Evolutionary conservation across 805 yeast species (phyloP), one percentile per base, ranked within the genome.

Genomic region (Starmerella stellata): DNA sequence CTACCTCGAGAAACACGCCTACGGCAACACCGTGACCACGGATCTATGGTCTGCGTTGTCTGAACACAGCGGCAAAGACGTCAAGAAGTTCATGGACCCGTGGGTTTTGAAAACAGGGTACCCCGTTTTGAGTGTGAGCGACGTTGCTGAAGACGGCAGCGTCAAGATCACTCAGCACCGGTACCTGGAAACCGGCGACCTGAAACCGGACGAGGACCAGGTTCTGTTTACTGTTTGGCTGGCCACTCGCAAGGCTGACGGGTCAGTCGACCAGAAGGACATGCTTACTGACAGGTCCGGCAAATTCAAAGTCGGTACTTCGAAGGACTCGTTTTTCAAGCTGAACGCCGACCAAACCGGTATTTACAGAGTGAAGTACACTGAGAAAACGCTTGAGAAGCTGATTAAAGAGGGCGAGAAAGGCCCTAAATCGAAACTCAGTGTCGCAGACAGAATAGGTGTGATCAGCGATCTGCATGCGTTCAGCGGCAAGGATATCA

Each of bases 21-120:
- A 62, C 52, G 70, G 71, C 31, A 80, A 80, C 60, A 82, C 90
- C 21, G 72, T 70, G 24, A 75, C 90, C 31, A 66, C 64, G 31
- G 85, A 80, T 48, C 65, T 80, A 42, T 80, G 90, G 83, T 58
- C 59, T 34, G 70, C 79, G 3, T 61, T 80, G 23, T 59, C 74
- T 38, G 75, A 68, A 39, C 78, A 65, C 13, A 65, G 78, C 3
- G 78, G 78, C 19, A 59, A 66, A 50, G 74, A 79, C 38, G 70
- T 80, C 29, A 62, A 63, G 43, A 40, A 53, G 20, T 65, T 73
- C 52, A 75, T 80, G 75, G 68, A 68, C 41, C 61, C 69, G 17
- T 80, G 93, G 93, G 77, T 78, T 46, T 64, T 68, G 38, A 66
- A 72, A 44, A 68, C 75, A 36, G 93, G 93, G 4, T 79, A 62